Evolutionary conservation across 2,329 filamentous ascomycete species (phyloP).

Genomic region (Thermoascus crustaceus): DNA sequence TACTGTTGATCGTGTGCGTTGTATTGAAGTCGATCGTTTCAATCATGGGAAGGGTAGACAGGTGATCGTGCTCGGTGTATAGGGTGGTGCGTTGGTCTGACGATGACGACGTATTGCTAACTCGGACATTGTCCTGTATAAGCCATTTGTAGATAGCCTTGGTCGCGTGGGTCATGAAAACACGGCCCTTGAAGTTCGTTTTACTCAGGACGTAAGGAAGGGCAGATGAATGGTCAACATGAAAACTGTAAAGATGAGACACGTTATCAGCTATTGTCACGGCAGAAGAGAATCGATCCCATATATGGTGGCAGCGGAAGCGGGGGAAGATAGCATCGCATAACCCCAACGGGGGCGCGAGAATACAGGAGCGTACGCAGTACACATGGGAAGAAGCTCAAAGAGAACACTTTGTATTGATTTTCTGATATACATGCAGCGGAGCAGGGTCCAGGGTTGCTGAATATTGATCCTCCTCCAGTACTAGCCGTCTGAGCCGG

Average conservation of each 20-base stretch:
- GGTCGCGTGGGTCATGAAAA: slow-evolving; percentile 98
- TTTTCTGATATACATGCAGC: slow-evolving; percentile 29
- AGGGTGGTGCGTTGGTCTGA: slow-evolving; percentile 59
- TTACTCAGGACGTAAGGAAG: slow-evolving; percentile 95
- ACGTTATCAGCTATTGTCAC: slow-evolving; percentile 20
- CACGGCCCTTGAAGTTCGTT: slow-evolving; percentile 91
- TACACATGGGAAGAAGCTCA: slow-evolving; percentile 8
- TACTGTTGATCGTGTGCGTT: slow-evolving; percentile 92
- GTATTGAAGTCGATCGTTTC: slow-evolving; percentile 98
- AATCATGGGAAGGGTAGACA: slow-evolving; percentile 87
- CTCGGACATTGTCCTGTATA: slow-evolving; percentile 91
- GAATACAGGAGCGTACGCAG: slow-evolving; percentile 15
- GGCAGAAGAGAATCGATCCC: not conserved
- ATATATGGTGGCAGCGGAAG: slow-evolving; percentile 3
- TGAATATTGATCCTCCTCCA: slow-evolving; percentile 7
- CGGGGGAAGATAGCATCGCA: not conserved
- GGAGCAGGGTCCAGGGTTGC: slow-evolving; percentile 8
- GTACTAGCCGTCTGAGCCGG: slow-evolving; percentile 1
- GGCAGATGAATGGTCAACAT: slow-evolving; percentile 97
- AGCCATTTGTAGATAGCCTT: slow-evolving; percentile 99
- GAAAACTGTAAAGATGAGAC: slow-evolving; percentile 59
- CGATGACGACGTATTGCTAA: slow-evolving; percentile 61
- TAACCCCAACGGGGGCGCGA: not conserved
- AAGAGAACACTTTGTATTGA: slow-evolving; percentile 22
- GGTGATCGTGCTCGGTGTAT: slow-evolving; percentile 91